Percentiles rank a stretch among this genome's conserved stretches.
phyloP scores from a whole-genome alignment of 441 rosid species.

The Syzygium malaccense region DNA sequence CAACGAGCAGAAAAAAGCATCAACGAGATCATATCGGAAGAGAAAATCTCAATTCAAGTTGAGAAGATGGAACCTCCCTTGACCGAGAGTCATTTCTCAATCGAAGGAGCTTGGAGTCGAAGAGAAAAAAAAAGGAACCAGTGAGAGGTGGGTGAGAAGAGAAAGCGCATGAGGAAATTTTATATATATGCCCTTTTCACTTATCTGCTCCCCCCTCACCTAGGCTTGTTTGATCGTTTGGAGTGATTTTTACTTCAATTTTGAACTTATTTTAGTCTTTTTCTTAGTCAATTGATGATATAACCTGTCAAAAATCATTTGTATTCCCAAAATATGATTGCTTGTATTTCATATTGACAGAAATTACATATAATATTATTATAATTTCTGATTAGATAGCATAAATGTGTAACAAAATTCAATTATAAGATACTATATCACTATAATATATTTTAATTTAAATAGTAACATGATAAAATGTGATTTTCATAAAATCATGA shows the following conservation, averaged over 20 bases:
- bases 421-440: neutral
- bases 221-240: neutral
- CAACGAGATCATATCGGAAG: no score
- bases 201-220: neutral
- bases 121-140: no score
- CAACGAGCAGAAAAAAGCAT: no score
- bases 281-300: neutral
- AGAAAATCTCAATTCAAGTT: no score
- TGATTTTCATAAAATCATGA: neutral
- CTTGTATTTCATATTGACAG: neutral
- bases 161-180: neutral
- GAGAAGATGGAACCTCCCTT: no score
- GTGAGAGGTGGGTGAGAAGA: no score
- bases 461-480: neutral
- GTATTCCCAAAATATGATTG: neutral
- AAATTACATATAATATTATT: neutral
- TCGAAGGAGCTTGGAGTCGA: no score
- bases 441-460: neutral
- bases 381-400: neutral
- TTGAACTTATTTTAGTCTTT: neutral
- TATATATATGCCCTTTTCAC: neutral
- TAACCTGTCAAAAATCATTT: neutral
- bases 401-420: neutral
- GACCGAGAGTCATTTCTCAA: no score
- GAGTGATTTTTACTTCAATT: neutral